Evolutionary conservation across 768 basidiomycete species (phyloP), one percentile per base, ranked within the genome.

Genomic region (Scleroderma bovista): DNA sequence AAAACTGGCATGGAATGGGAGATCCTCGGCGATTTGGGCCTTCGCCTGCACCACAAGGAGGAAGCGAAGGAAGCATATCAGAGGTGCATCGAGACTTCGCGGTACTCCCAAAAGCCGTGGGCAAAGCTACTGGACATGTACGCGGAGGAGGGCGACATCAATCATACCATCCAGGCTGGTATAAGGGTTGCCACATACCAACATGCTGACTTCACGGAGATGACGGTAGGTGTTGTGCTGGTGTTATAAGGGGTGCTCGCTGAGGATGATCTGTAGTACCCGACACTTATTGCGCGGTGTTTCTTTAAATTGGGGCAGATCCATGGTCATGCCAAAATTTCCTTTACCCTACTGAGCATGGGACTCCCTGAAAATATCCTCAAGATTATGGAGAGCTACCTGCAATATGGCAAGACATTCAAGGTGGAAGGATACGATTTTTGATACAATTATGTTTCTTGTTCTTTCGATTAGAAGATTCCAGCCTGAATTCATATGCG

Each of bases 1-100:
- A 98, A 98, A 73, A 97, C 95, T 0, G 93, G 90, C 0, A 69
- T 91, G 17, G 96, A 99, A 68, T 99, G 96, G 95, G 96, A 98
- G 71, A 95, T 98, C 41, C 75, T 99, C 20, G 96, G 95, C 9
- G 96, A 98, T 62, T 72, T 99, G 19, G 96, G 94, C 8, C 60
- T 87, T 40, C 83, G 96, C n/a, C 67, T 99, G 48, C 89, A 95
- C 61, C 96, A 98, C 72, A 94, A 92, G 66, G 96, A 99, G 62
- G 96, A 99, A 62, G 93, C 93, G 32, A 98, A 99, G 69, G 96
- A 99, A 63, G 94, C 93, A 4, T 99, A 87, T 64, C 93, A 96
- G 63, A 83, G 94, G 9, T 93, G 93, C 68, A 80, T 98, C 32
- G 96, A 98, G 57, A 75, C 82, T 29, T 78, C 83, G 22, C 75